Base-by-base conservation (phyloP, 1,139 yeast genomes). In the Taiozyma sp. region DNA sequence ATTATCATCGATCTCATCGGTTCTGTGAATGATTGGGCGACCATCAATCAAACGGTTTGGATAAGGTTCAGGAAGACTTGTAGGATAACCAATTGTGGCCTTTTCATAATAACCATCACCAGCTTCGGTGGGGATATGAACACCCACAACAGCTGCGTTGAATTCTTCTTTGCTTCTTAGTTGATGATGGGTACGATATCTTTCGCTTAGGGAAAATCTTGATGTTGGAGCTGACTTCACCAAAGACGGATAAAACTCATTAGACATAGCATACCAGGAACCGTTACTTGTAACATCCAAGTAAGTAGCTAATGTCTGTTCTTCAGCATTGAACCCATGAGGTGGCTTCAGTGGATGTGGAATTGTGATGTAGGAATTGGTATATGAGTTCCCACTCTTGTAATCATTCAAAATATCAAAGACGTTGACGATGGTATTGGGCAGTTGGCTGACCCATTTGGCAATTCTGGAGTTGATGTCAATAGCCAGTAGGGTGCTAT, bases 231-330 rank as follows among this genome's bases (percentile, higher is more conserved):
- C 95, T 28, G 88, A 80, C 54, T 82, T 81, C 22, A 91, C 90
- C 48, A 90, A 67, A 0, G 95, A 82, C 0, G 97, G 97, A 62
- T 84, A 91, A 59, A 83, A 77, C 29, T 68, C 66, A 56, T 83
- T 87, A 32, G 96, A 86, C 79, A 91, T 76, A 11, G 97, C 97
- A 70, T 79, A 88, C 97, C 97, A 90, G 0, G 64, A 60, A 0
- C 60, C 59, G 39, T 53, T 50, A 9, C 28, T 42, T 2, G 65
- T 62, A 9, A 53, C 49, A 16, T 53, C 63, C 16, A 62, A 32
- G 44, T 58, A 62, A 0, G 60, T 58, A 3, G 62, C 61, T 8
- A 45, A 44, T 68, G 61, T 46, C 29, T 14, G 14, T 67, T 67
- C 49, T 22, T 49, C 42, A 2, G 51, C 55, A 19, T 44, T 34